A percentile compares a stretch with the other conserved stretches of the same genome.
Evolutionary conservation across 2,329 filamentous ascomycete genomes (phyloP).

Genomic region (Pyrenophora teres): DNA sequence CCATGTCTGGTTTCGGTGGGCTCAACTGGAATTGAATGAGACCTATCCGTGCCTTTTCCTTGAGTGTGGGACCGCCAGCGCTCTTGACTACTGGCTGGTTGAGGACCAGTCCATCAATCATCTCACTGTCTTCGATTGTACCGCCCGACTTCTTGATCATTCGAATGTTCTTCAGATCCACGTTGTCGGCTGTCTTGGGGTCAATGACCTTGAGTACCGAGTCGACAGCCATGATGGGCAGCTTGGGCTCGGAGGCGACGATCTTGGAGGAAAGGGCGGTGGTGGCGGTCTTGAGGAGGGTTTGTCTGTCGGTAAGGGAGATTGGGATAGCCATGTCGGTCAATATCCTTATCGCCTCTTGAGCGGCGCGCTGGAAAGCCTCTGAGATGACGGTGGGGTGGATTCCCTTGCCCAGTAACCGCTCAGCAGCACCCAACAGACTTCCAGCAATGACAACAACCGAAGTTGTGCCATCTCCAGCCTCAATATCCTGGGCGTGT

Average conservation of each 20-base stretch:
- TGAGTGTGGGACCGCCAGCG: slow-evolving; percentile 84
- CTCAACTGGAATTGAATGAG: slow-evolving; percentile 98
- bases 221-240: slow-evolving; percentile 98
- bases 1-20: slow-evolving; percentile 98
- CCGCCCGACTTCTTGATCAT: slow-evolving; percentile 98
- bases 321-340: slow-evolving; percentile 97
- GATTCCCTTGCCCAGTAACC: slow-evolving; percentile 84
- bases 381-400: slow-evolving; percentile 98
- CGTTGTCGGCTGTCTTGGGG: slow-evolving; percentile 91
- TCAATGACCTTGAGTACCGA: slow-evolving; percentile 96
- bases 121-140: slow-evolving; percentile 97
- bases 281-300: slow-evolving; percentile 93
- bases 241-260: slow-evolving; percentile 93
- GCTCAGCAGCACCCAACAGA: slow-evolving; percentile 89
- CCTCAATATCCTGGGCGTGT: slow-evolving; percentile 96
- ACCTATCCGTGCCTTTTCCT: slow-evolving; percentile 97
- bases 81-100: slow-evolving; percentile 93
- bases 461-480: slow-evolving; percentile 96
- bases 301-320: slow-evolving; percentile 81
- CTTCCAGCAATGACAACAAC: slow-evolving; percentile 98
- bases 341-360: slow-evolving; percentile 83
- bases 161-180: slow-evolving; percentile 93
- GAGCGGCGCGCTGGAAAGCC: slow-evolving; percentile 92
- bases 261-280: slow-evolving; percentile 98
- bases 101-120: slow-evolving; percentile 91